phyloP scores from a whole-genome alignment of 2,329 filamentous ascomycete genomes.

The Leptoxyphium fumago region DNA sequence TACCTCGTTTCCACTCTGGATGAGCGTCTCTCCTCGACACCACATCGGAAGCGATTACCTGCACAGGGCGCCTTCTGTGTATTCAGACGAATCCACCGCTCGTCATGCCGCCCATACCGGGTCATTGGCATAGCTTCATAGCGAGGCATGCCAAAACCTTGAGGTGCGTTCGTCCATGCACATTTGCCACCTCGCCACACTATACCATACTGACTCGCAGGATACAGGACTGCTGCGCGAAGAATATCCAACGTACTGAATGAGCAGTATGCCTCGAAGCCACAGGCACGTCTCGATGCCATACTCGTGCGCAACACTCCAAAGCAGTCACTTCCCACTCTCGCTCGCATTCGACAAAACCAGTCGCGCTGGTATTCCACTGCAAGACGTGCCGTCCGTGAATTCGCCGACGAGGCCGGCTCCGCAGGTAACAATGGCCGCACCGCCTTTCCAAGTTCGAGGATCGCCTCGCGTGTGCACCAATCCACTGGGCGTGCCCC shows the following conservation, averaged over 20 bases:
- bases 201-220: not conserved
- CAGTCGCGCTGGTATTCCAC: conserved; percentile 52
- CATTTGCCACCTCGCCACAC: not conserved
- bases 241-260: conserved; percentile 16
- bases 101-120: conserved; percentile 23
- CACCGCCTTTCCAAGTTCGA: conserved; percentile 40
- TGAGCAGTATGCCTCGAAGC: conserved; percentile 21
- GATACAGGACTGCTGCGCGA: conserved; percentile 12
- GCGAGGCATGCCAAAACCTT: conserved; percentile 19
- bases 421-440: conserved; percentile 30
- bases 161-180: conserved; percentile 7
- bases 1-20: too few relatives aligned
- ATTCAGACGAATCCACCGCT: not conserved
- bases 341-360: conserved; percentile 47
- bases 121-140: conserved; percentile 22
- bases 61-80: too few relatives aligned
- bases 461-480: conserved; percentile 40
- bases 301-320: conserved; percentile 42
- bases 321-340: conserved; percentile 45
- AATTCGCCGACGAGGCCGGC: conserved; percentile 34
- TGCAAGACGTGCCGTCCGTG: conserved; percentile 31
- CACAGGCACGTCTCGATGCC: conserved; percentile 40
- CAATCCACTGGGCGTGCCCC: conserved; percentile 62
- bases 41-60: too few relatives aligned
- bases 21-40: too few relatives aligned